Evolutionary conservation across 1,284 basidiomycete genomes (phyloP), one percentile per base, ranked within the genome.

Genomic region (Melampsora larici-populina): DNA sequence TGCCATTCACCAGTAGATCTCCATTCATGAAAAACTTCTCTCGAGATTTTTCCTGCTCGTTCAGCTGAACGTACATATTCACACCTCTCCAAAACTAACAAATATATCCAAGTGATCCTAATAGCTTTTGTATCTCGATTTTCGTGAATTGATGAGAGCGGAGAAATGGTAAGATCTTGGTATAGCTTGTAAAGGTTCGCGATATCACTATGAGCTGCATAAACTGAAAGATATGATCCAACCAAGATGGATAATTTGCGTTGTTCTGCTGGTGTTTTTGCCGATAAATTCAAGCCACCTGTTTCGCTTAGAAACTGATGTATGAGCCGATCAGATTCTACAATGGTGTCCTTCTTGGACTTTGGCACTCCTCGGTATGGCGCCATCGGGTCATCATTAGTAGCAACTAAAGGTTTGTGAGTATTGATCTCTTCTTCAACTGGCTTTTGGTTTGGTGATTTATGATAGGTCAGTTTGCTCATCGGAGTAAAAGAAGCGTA

Each of bases 1-100:
- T 70, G 26, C 5, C 46, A 51, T 21, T 55, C 3, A 2, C 60
- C 29, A 60, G 68, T 71, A 18, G 46, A 31, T n/a, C 17, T 9
- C 76, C 76, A 78, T 66, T 78, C 76, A 26, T 51, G 48, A 26
- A 78, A 78, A n/a, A 71, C 63, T 66, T 70, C 76, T 33, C 69
- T 24, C n/a, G 24, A 67, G 13, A 71, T 70, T 55, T 51, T 51
- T 13, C 76, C 76, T 18, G 76, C 76, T 51, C 70, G 69, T 29
- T 70, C 29, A 15, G 76, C 62, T 7, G 76, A 78, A 49, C 76
- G 68, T 24, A 66, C 60, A 49, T 70, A 65, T 51, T 78, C 76
- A 40, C 76, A 78, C 26, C 76, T 58, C 18, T 78, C 76, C 21
- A 78, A 40, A 17, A 78, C n/a, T 9, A 78, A 64, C 60, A 78